phyloP scores from a whole-genome alignment of 306 rosid genomes.

The Rosa persica region DNA sequence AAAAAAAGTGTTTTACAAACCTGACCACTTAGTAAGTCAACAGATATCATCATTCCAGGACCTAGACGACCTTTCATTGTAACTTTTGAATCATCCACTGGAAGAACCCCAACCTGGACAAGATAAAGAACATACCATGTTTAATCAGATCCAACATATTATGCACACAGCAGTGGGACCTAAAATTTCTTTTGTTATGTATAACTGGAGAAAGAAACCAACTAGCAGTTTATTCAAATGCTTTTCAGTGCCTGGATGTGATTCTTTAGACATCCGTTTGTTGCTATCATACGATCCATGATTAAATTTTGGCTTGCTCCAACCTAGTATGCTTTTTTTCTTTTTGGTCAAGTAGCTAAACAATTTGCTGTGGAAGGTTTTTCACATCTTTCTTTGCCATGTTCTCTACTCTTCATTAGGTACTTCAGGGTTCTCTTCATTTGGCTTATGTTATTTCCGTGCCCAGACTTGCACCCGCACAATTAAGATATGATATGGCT shows the following conservation, averaged over 20 bases:
- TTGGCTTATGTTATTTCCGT: neutral
- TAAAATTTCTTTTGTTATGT: neutral
- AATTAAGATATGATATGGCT: neutral
- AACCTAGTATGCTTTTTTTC: neutral
- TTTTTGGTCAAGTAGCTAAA: neutral
- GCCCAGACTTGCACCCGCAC: neutral
- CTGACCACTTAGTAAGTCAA: slow-evolving; percentile 89
- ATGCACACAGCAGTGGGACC: neutral
- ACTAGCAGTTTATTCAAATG: neutral
- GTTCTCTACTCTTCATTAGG: neutral
- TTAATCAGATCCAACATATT: slow-evolving; percentile 16
- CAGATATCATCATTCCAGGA: slow-evolving; percentile 99
- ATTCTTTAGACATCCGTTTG: neutral
- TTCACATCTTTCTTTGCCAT: neutral
- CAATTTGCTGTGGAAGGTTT: neutral
- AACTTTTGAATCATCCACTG: slow-evolving; percentile 93
- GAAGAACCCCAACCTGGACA: slow-evolving; percentile 87
- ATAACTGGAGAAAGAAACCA: neutral
- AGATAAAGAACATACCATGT: slow-evolving; percentile 8
- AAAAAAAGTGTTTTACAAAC: slow-evolving; percentile 35
- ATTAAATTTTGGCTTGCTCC: neutral
- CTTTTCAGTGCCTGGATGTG: neutral
- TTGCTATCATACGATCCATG: neutral
- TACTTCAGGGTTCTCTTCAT: neutral
- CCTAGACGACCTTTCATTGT: slow-evolving; percentile 95